Evolutionary conservation across 805 yeast species (phyloP).

Genomic region (Candida succiphila): DNA sequence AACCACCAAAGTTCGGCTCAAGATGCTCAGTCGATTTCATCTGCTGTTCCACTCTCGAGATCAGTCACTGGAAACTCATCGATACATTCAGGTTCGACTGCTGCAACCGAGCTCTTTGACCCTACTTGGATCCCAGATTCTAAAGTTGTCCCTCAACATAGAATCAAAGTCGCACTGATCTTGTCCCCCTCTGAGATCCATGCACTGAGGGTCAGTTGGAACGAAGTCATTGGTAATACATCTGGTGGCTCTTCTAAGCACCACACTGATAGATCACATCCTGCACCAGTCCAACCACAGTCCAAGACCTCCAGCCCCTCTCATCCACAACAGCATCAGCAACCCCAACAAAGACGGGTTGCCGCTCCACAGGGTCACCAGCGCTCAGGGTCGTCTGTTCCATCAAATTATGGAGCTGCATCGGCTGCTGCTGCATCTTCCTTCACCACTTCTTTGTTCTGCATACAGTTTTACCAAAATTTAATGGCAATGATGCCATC

Average conservation of each 20-base stretch:
- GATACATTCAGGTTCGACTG: slow-evolving; percentile 15
- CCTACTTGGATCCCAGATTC: slow-evolving; percentile 24
- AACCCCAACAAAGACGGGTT: neutral
- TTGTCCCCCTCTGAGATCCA: slow-evolving; percentile 30
- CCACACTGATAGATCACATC: neutral
- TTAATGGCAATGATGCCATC: slow-evolving; percentile 49
- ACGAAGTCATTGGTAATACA: slow-evolving; percentile 21
- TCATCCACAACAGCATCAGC: neutral
- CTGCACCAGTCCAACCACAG: no score
- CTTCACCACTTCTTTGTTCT: slow-evolving; percentile 52
- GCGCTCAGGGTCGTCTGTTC: neutral
- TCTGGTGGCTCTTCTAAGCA: neutral
- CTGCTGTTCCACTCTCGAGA: slow-evolving; percentile 9
- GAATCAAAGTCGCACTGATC: slow-evolving; percentile 12
- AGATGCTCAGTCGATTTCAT: neutral
- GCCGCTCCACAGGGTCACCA: neutral
- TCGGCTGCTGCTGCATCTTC: slow-evolving; percentile 15
- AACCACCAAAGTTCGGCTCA: neutral
- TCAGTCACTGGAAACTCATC: slow-evolving; percentile 16
- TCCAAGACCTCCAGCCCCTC: neutral
- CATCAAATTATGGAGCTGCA: slow-evolving; percentile 4
- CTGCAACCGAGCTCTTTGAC: slow-evolving; percentile 18
- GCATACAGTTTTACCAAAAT: slow-evolving; percentile 69
- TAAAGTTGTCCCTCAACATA: slow-evolving; percentile 15
- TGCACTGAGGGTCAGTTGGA: slow-evolving; percentile 37